Conservation (phyloP, 1,284 basidiomycete species). For the Marasmius tenuissimus region DNA sequence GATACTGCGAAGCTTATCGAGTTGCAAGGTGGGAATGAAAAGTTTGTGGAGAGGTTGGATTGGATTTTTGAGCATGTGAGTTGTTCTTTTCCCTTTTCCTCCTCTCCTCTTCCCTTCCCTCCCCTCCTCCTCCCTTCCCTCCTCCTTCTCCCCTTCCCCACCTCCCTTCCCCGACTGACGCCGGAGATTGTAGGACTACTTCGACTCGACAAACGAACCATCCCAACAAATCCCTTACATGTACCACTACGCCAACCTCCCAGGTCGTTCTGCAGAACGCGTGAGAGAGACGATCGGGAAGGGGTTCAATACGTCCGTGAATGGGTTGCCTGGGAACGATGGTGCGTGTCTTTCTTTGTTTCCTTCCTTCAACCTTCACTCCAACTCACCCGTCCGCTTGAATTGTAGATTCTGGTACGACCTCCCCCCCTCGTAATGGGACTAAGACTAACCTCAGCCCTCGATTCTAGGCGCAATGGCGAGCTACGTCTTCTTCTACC, state of each 20-base stretch:
- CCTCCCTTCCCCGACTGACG: background rate
- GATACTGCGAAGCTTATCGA: conserved; percentile 60
- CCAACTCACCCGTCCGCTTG: too few species aligned
- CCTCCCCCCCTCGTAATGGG: background rate
- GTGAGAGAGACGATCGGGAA: background rate
- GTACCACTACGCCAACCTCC: conserved; percentile 62
- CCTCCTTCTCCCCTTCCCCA: too few species aligned
- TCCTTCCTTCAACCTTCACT: too few species aligned
- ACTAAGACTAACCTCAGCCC: background rate
- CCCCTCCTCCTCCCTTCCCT: background rate
- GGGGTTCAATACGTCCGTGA: conserved; percentile 10
- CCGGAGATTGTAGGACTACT: conserved; percentile 41
- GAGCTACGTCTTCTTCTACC: conserved; percentile 61
- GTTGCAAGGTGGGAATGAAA: conserved; percentile 55
- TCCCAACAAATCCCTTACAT: conserved; percentile 64
- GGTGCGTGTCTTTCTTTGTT: background rate
- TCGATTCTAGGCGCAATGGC: conserved; percentile 74
- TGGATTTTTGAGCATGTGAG: conserved; percentile 53
- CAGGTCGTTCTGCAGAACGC: conserved; percentile 38
- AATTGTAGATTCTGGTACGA: conserved; percentile 1
- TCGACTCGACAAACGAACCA: conserved; percentile 58
- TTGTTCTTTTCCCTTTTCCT: background rate
- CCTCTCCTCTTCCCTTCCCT: background rate
- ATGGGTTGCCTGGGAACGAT: conserved; percentile 13
- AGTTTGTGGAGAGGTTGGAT: conserved; percentile 53